Evolutionary conservation across 2,329 filamentous ascomycete genomes (phyloP), one percentile per base, ranked within the genome.

Genomic region (Cryphonectria naterciae): DNA sequence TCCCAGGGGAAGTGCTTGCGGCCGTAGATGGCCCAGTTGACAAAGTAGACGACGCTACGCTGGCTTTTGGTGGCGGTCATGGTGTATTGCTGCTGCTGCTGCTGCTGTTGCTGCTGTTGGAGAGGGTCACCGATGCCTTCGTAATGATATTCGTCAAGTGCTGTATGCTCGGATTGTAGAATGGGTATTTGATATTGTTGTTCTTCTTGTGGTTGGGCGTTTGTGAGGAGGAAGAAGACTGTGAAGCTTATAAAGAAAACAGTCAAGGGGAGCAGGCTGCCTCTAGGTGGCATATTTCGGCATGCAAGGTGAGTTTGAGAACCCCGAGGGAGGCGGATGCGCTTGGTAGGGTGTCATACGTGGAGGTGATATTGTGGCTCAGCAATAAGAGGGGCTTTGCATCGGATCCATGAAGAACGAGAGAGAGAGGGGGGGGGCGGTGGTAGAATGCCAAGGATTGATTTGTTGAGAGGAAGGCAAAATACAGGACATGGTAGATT

Each of bases 21-120:
- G 54, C 85, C 93, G 80, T 98, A 98, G 75, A 97, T 95, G 74
- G 93, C 93, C 93, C 91, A 93, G 80, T 93, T 93, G 72, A 92
- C 89, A 77, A 89, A 94, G 82, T 93, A 94, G 49, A 88, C 91
- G 32, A 94, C 90, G 1, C 90, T 85, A 73, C 89, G 87, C 81
- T 88, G 92, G 73, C 87, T 87, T 71, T 81, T 74, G 58, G 69
- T 58, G 56, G 75, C 75, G 81, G 80, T 78, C 83, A 85, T 86
- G 2, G 65, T 68, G 65, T 67, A 75, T 75, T 68, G 72, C 74
- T 66, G 68, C 32, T 68, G 68, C 68, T 19, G 37, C 68, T 19
- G 37, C 68, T 68, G 25, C 62, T 72, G 68, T 43, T 28, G 25
- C 62, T 72, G 68, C 41, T 28, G 60, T 5, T 49, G 63, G 39